phyloP scores from a whole-genome alignment of 108 stramenopile genomes.

The Cyclotella cryptica region DNA sequence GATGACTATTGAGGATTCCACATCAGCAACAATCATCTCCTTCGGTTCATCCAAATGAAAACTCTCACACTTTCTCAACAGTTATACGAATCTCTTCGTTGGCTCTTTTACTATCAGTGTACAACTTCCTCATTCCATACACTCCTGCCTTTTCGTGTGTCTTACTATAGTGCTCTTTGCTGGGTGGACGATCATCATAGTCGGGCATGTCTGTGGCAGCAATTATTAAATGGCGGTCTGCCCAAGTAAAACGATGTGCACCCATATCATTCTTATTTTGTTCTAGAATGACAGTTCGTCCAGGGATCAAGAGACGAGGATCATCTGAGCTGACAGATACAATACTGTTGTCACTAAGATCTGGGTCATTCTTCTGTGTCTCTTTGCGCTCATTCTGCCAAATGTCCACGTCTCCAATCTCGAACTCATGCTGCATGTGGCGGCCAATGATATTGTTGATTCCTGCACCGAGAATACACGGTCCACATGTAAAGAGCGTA shows the following conservation, averaged over 20 bases:
- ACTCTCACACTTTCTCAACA: slow-evolving; percentile 42
- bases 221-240: slow-evolving; percentile 82
- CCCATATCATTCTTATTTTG: slow-evolving; percentile 92
- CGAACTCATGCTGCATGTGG: slow-evolving; percentile 73
- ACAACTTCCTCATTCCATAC: slow-evolving; percentile 62
- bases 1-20: slow-evolving; percentile 4
- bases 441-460: slow-evolving; percentile 81
- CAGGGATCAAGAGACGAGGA: slow-evolving; percentile 62
- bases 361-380: slow-evolving; percentile 41
- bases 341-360: slow-evolving; percentile 22
- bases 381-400: slow-evolving; percentile 50
- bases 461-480: slow-evolving; percentile 78
- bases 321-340: slow-evolving; percentile 34
- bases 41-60: neutral
- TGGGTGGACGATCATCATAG: slow-evolving; percentile 75
- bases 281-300: slow-evolving; percentile 75
- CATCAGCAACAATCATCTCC: slow-evolving; percentile 17
- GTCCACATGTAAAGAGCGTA: slow-evolving; percentile 82
- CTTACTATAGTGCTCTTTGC: slow-evolving; percentile 55
- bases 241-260: slow-evolving; percentile 85
- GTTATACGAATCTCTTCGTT: slow-evolving; percentile 67
- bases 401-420: slow-evolving; percentile 71
- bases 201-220: slow-evolving; percentile 90
- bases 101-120: slow-evolving; percentile 51
- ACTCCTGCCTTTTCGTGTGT: slow-evolving; percentile 52